Base-by-base conservation (phyloP, 1,284 basidiomycete genomes). In the Rhodotorula glutinis region DNA sequence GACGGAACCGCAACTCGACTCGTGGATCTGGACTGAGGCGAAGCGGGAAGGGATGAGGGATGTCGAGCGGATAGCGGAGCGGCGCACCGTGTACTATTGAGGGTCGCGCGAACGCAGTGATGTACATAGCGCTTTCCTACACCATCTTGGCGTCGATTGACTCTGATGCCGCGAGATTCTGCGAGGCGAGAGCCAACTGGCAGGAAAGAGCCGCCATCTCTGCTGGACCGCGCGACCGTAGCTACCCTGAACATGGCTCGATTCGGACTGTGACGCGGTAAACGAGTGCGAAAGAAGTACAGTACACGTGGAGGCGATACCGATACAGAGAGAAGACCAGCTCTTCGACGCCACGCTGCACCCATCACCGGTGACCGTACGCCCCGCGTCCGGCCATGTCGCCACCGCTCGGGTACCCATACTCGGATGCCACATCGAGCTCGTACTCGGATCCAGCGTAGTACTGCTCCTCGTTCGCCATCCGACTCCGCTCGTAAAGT, bases 41-140 rank as follows among this genome's bases (percentile, higher is more conserved):
- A 70, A 63, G 60, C 25, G 44, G 40, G 53, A 38, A 23, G 57
- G 16, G 13, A 29, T 57, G 62, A 41, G 53, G 53, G 44, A 57
- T 0, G 19, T 57, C 4, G 67, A 52, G 52, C 33, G 53, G 53
- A 41, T 55, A 25, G 38, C 53, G 23, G 53, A 55, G 38, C 27
- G 29, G 38, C 49, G 41, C 51, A 61, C 69, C 41, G 59, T 62
- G 23, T 62, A 49, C 43, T 70, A 70, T 30, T 70, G 57, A 66
- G 33, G 16, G n/a, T 51, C 43, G 41, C 41, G 41, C 41, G 41
- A 10, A 9, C 41, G 41, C 43, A 38, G 33, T 11, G 11, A 38
- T 38, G 33, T 38, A 38, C 33, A 38, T 38, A 38, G n/a, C n/a
- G n/a, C n/a, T n/a, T n/a, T n/a, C n/a, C n/a, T n/a, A n/a, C n/a